These are phyloP conservation scores for Serendipita sp. DNA, from an alignment of 768 basidiomycete genomes.

Conservation along the genomic window DNA sequence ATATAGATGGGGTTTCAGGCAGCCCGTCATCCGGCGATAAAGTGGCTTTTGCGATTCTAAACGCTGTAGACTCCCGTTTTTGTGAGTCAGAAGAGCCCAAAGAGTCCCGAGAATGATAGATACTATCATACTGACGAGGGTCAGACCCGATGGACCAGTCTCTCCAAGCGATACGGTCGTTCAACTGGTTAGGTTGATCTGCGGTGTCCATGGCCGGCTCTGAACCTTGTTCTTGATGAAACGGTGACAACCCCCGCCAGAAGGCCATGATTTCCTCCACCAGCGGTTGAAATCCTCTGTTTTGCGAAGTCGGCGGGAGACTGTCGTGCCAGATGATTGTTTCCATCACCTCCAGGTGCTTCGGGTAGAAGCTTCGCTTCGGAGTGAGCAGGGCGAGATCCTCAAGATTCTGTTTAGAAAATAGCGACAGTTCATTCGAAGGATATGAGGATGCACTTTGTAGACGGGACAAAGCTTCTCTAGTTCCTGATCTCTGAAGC, in stretches of 20 bases:
- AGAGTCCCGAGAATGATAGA: no score
- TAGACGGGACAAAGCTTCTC: slow-evolving; percentile 27
- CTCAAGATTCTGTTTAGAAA: background rate
- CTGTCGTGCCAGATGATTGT: slow-evolving; percentile 19
- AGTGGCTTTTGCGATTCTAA: background rate
- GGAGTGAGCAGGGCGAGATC: slow-evolving; percentile 24
- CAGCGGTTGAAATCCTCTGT: slow-evolving; percentile 16
- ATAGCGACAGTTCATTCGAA: slow-evolving; percentile 21
- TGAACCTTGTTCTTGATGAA: background rate
- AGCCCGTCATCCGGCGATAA: no score
- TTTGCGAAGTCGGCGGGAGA: slow-evolving; percentile 18
- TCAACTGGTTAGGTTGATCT: background rate
- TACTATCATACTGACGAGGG: no score
- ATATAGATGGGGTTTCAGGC: no score
- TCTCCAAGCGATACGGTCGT: background rate
- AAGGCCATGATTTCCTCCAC: slow-evolving; percentile 17
- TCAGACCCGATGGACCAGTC: no score
- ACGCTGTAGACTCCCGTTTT: no score
- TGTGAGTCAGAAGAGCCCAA: no score
- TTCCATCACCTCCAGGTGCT: slow-evolving; percentile 25
- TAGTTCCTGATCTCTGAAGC: slow-evolving; percentile 27
- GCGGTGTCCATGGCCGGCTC: background rate
- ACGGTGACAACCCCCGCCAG: background rate
- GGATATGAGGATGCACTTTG: slow-evolving; percentile 24
- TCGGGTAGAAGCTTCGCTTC: slow-evolving; percentile 24